A percentile compares a stretch with the other conserved stretches of the same genome.
These are phyloP conservation scores for Cladosporium sp. DNA, from an alignment of 2,329 filamentous ascomycete genomes.

Conservation along the genomic window DNA sequence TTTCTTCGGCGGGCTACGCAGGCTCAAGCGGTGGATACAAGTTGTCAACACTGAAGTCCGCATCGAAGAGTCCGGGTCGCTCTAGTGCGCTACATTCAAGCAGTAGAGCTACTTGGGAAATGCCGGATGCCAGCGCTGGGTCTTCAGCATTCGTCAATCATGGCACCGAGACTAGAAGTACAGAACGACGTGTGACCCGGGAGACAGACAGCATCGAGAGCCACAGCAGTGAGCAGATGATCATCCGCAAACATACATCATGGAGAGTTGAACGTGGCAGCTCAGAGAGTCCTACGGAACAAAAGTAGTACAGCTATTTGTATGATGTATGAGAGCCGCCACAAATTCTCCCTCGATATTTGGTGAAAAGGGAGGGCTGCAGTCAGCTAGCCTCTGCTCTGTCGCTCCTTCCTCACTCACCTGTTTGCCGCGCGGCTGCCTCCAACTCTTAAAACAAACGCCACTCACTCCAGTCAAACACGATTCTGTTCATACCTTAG, in stretches of 20 bases:
- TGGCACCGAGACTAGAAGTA: background rate
- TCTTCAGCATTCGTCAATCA: no score
- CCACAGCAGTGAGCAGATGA: slow-evolving; percentile 9
- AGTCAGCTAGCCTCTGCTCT: background rate
- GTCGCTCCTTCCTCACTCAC: background rate
- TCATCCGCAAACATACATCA: slow-evolving; percentile 5
- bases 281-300: background rate
- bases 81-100: no score
- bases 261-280: slow-evolving; percentile 7
- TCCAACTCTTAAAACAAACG: background rate
- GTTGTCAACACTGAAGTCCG: background rate
- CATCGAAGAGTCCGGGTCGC: no score
- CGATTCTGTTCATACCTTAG: background rate
- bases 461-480: background rate
- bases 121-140: no score
- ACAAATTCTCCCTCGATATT: background rate
- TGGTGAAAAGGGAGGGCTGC: background rate
- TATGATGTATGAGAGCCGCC: no score
- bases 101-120: no score
- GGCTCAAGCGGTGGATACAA: background rate
- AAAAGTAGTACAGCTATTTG: no score
- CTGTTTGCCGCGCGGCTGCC: background rate
- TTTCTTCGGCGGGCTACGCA: background rate
- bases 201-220: slow-evolving; percentile 9
- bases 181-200: no score